These are phyloP conservation scores for Inga laurina DNA, from an alignment of 306 rosid species.

Conservation along the genomic window DNA sequence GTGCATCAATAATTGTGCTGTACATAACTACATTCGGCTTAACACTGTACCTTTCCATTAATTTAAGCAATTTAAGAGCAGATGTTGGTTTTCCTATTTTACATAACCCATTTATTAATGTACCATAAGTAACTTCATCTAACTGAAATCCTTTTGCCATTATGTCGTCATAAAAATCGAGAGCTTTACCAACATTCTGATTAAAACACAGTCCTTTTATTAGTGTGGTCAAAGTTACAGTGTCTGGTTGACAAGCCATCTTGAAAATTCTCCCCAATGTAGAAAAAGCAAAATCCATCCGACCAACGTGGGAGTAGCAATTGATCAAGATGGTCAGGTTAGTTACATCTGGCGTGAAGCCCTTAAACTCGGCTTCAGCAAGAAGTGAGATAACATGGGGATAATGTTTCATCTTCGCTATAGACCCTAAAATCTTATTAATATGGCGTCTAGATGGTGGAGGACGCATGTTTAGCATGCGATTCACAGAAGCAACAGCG, in stretches of 20 bases:
- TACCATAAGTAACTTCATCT: background rate
- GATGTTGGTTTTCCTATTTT: background rate
- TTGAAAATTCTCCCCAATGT: background rate
- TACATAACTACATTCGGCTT: background rate
- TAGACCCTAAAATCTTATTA: background rate
- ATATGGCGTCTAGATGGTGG: background rate
- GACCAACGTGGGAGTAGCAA: background rate
- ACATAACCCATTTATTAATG: background rate
- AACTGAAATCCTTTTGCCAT: background rate
- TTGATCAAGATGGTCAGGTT: background rate
- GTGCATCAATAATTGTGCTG: background rate
- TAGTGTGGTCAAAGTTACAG: background rate
- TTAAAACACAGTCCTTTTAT: background rate
- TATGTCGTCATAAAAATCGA: background rate
- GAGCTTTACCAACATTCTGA: background rate
- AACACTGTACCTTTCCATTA: background rate
- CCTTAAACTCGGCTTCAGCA: background rate
- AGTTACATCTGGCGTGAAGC: background rate
- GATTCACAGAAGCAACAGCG: background rate
- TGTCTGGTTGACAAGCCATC: background rate
- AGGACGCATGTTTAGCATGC: background rate
- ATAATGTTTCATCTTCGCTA: background rate
- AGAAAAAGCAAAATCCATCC: background rate
- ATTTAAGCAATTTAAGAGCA: background rate
- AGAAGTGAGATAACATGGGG: background rate